Evolutionary conservation across 495 filamentous ascomycete species (phyloP), one percentile per base, ranked within the genome.

Genomic region (Niebla homalea): DNA sequence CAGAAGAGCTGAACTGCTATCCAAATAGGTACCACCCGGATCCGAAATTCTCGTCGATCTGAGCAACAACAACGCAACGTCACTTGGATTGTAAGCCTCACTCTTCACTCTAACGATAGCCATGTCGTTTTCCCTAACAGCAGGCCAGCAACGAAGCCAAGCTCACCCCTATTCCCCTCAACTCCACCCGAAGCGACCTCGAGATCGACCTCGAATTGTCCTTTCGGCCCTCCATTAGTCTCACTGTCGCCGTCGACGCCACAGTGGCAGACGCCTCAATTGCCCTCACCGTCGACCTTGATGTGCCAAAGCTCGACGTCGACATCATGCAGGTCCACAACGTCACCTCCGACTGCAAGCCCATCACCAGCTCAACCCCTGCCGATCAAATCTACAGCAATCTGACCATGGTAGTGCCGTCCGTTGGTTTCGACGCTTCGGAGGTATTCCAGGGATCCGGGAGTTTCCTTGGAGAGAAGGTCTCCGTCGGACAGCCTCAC

Each of bases 31-130:
- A 16, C 44, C 44, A 4, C 0, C 43, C 15, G 44, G 44, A 23
- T 53, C 36, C 7, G 51, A 53, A 12, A 25, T 43, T 11, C 35
- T 48, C 3, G 26, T 53, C 12, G 20, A 32, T 11, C 11, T 53
- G 6, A 8, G 48, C 20, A 35, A 47, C 45, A 38, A 54, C 14
- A 7, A 39, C 6, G 49, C 46, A 4, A 21, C 41, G 18, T 50
- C 52, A 20, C 22, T 54, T 25, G 51, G 44, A 25, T 53, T 50
- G 46, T 46, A 39, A 49, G 45, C 36, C 18, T 19, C 41, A 4
- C 21, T 6, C 6, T 15, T 22, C 2, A 26, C 7, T n/a, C 12
- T 15, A 14, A 23, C 25, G 4, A 8, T 8, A 26, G 8, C 25
- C 8, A 3, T 26, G 8, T 26, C 25, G 8, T 26, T 26, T 26